Percentiles rank a stretch among this genome's conserved stretches.
These are phyloP conservation scores for Tolypocladium capitatum DNA, from an alignment of 2,329 filamentous ascomycete species.

Conservation along the genomic window DNA sequence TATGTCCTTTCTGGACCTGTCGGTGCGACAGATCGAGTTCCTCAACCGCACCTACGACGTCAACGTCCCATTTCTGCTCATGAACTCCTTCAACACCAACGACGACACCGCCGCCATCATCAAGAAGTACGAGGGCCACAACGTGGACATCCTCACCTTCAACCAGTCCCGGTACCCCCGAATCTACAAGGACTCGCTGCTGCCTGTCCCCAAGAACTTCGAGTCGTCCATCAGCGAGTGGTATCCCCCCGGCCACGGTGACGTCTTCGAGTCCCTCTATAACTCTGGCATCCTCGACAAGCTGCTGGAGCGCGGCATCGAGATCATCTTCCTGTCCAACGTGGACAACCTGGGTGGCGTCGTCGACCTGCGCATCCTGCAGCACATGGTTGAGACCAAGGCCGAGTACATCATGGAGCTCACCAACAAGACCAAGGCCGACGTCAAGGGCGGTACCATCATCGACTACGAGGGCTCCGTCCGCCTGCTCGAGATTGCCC, in stretches of 20 bases:
- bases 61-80: constrained; percentile 95
- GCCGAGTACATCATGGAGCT: constrained; percentile 99
- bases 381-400: constrained; percentile 98
- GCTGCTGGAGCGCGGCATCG: constrained; percentile 86
- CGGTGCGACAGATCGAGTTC: constrained; percentile 97
- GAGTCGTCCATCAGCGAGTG: constrained; percentile 86
- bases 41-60: constrained; percentile 96
- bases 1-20: constrained; percentile 99
- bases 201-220: constrained; percentile 83
- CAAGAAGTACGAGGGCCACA: constrained; percentile 99
- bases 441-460: constrained; percentile 99
- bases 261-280: constrained; percentile 98
- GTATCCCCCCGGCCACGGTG: constrained; percentile 98
- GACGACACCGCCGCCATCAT: constrained; percentile 97
- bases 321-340: constrained; percentile 98
- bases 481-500: constrained; percentile 93
- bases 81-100: constrained; percentile 99
- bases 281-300: constrained; percentile 97
- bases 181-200: constrained; percentile 94
- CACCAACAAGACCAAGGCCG: constrained; percentile 99
- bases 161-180: constrained; percentile 98
- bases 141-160: constrained; percentile 98
- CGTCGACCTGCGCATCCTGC: constrained; percentile 91
- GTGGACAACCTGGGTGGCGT: constrained; percentile 97
- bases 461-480: constrained; percentile 98